Evolutionary conservation across 257 asterid species (phyloP), one percentile per base, ranked within the genome.

Genomic region (Pogostemon cablin): DNA sequence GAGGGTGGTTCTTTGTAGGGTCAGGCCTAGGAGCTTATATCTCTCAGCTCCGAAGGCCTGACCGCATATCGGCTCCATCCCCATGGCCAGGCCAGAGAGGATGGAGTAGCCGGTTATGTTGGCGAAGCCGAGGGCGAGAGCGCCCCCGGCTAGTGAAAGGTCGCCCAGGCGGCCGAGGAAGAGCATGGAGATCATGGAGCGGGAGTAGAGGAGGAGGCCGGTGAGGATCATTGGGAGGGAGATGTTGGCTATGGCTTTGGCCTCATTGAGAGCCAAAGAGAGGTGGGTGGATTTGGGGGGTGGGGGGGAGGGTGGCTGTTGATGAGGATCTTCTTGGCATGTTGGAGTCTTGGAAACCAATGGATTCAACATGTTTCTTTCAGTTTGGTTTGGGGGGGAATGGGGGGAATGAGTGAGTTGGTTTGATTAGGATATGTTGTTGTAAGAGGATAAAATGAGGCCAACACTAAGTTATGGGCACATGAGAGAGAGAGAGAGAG

Each of bases 41-140:
- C 79, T 68, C 8, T 82, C 72, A 11, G 90, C 92, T 2, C 92
- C 92, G 44, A 69, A 86, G 15, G 92, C 88, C 39, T 86, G 92
- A 37, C 84, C 90, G 75, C 92, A 86, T 1, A 86, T 84, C 15
- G 90, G 88, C 68, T 86, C 92, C 90, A 86, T 86, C 1, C 92
- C 92, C 73, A 75, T 81, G 49, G 88, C 76, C 3, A 86, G 84
- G 9, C 92, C 92, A 40, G 89, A 86, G 62, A 86, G 86, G 35
- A 86, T 70, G 2, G 92, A 84, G 75, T 84, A 84, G 6, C 90
- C 92, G 17, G 82, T 84, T 78, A 86, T 84, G 79, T 86, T 78
- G 64, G 82, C 79, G 64, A 79, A 77, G 2, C 89, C 87, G 0
- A 84, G 35, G 6, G 92, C 92, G 0, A 86, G 74, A 0, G 92